Percentiles rank a stretch among this genome's conserved stretches.
phyloP scores from a whole-genome alignment of 306 rosid genomes.

The Alnus glutinosa region DNA sequence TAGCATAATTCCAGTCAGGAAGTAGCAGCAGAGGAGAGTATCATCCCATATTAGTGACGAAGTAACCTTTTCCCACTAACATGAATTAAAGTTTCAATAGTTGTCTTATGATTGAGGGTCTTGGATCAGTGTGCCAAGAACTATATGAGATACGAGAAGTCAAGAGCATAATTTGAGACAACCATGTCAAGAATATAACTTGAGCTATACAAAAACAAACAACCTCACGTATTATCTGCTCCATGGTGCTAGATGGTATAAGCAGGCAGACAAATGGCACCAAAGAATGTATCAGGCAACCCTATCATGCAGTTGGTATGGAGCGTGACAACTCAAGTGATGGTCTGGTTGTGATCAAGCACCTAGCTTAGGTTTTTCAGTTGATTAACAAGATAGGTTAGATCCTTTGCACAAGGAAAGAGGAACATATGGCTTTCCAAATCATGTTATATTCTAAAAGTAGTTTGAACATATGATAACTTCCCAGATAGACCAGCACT shows the following conservation, averaged over 20 bases:
- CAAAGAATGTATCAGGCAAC: background rate
- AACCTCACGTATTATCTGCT: too few species aligned
- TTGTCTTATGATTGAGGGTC: background rate
- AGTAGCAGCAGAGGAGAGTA: background rate
- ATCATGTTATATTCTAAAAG: background rate
- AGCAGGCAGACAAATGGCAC: background rate
- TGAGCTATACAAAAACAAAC: background rate
- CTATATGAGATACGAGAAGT: background rate
- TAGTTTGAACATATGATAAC: background rate
- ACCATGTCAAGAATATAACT: background rate
- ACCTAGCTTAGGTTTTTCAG: background rate
- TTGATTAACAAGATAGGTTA: background rate
- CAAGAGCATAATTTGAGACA: background rate
- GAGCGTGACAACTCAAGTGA: background rate
- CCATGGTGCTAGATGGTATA: background rate
- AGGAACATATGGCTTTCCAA: slow-evolving; percentile 1
- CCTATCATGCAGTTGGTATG: background rate
- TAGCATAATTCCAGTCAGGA: background rate
- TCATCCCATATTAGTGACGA: background rate
- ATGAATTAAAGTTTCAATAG: background rate
- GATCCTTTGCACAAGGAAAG: background rate
- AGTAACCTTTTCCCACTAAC: background rate
- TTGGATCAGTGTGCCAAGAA: background rate
- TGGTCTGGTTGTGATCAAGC: background rate
- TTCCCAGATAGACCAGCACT: background rate